Evolutionary conservation across 805 yeast species (phyloP), one percentile per base, ranked within the genome.

Genomic region (Schwanniomyces pseudopolymorphus): DNA sequence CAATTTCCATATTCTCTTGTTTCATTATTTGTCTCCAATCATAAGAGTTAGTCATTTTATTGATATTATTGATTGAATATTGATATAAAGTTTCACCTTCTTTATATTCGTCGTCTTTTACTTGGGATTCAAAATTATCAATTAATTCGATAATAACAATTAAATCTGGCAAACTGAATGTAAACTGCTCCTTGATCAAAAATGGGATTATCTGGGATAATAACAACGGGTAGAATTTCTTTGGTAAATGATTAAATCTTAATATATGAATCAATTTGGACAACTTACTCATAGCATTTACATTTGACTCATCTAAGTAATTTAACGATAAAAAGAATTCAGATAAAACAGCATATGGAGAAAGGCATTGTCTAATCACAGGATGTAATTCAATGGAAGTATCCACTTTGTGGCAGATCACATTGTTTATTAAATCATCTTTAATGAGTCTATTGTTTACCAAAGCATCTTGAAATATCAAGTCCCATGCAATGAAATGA

Each of bases 331-430:
- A 63, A 58, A 76, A 75, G 54, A 78, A 81, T 49, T 76, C 76
- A 48, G 72, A 70, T 20, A 87, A 67, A 0, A 84, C 79, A 1
- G 85, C 89, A 59, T 85, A 83, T 39, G 94, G 94, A 4, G 92
- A 68, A 42, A 87, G 60, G 21, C 86, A 77, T 60, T 86, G 91
- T 52, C 83, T 77, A 56, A 87, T 72, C 1, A 81, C 71, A 13
- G 88, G 82, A 35, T 81, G 75, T 11, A 79, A 67, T 16, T 64
- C 59, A 6, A 67, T 59, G 10, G 62, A 59, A 1, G 60, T 49
- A 31, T 67, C 72, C 19, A 68, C 72, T 17, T 64, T 54, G 37
- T 64, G 61, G 17, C 54, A 49, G 10, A 80, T 77, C 21, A 80
- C 67, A 31, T 80, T 72, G 50, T 78, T 77, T 17, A 82, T 72